Conservation (phyloP, 345 rosid genomes). For the Passiflora organensis region DNA sequence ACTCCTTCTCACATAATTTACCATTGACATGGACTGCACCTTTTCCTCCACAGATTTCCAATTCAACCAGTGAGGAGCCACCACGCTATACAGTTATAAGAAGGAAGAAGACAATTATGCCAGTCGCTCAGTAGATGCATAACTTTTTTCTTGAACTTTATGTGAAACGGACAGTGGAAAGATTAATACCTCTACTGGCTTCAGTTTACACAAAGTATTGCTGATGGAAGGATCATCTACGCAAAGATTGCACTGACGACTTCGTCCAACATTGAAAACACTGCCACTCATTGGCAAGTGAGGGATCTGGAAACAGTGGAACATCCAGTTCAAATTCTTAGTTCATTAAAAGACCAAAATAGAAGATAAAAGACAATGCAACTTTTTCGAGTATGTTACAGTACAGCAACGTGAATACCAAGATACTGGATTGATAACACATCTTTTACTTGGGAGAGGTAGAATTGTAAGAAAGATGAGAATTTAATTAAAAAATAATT, state of each 20-base stretch:
- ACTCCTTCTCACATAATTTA: conserved; percentile 42
- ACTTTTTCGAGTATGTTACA: neutral
- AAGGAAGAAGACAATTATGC: neutral
- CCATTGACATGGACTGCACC: conserved; percentile 87
- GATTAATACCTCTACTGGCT: conserved; percentile 62
- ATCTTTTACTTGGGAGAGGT: neutral
- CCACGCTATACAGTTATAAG: conserved; percentile 38
- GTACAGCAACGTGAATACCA: neutral
- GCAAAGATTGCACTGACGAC: conserved; percentile 60
- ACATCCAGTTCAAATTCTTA: neutral
- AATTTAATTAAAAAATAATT: too few species aligned
- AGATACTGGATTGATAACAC: neutral
- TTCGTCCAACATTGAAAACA: conserved; percentile 72
- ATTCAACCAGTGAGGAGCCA: conserved; percentile 53
- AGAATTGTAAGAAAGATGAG: neutral
- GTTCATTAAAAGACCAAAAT: too few species aligned
- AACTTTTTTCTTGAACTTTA: too few species aligned
- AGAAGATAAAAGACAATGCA: neutral
- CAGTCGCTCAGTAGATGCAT: too few species aligned
- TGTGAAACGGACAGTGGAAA: neutral
- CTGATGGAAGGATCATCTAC: conserved; percentile 62
- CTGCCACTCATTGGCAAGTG: conserved; percentile 54
- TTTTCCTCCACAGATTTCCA: conserved; percentile 76
- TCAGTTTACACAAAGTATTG: conserved; percentile 59
- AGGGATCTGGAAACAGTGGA: conserved; percentile 54